Percentiles rank a stretch among this genome's conserved stretches.
phyloP scores from a whole-genome alignment of 805 yeast species.

The Priceomyces melissophilus region DNA sequence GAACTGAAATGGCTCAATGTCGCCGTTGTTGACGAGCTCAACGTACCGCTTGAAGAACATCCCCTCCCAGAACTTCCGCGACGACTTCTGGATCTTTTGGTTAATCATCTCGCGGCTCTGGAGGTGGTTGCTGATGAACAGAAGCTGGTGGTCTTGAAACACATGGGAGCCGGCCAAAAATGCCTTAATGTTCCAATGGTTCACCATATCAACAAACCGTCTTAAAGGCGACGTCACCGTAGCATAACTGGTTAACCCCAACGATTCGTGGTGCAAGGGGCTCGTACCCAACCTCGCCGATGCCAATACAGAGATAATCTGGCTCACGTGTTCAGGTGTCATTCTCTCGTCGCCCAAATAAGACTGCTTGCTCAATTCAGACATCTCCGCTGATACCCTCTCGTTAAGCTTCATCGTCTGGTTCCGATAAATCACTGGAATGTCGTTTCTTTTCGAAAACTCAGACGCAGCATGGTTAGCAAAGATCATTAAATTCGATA shows the following conservation, averaged over 20 bases:
- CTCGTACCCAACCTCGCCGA: slow-evolving; percentile 48
- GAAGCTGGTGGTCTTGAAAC: slow-evolving; percentile 7
- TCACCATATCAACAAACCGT: slow-evolving; percentile 73
- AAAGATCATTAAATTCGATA: slow-evolving; percentile 79
- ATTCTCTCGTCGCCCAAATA: slow-evolving; percentile 16
- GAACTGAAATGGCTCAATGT: slow-evolving; percentile 20
- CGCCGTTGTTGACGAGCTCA: slow-evolving; percentile 12
- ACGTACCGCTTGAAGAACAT: slow-evolving; percentile 28
- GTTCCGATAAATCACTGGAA: slow-evolving; percentile 52
- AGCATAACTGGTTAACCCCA: slow-evolving; percentile 62
- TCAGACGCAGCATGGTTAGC: slow-evolving; percentile 64
- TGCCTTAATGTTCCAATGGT: slow-evolving; percentile 65
- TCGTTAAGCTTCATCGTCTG: slow-evolving; percentile 28
- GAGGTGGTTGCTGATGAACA: slow-evolving; percentile 24
- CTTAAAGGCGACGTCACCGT: slow-evolving; percentile 89
- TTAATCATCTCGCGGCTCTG: slow-evolving; percentile 29
- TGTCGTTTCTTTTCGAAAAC: slow-evolving; percentile 38
- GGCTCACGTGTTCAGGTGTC: slow-evolving; percentile 38
- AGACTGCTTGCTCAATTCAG: slow-evolving; percentile 15
- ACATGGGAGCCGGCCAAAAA: slow-evolving; percentile 8
- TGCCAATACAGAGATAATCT: slow-evolving; percentile 44
- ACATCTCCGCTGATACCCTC: slow-evolving; percentile 22
- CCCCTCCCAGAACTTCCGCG: slow-evolving; percentile 37
- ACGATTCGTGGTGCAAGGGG: slow-evolving; percentile 53
- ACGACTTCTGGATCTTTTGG: slow-evolving; percentile 19